Evolutionary conservation across 148 eudicot species (phyloP).

Genomic region (Vaccinium corymbosum): DNA sequence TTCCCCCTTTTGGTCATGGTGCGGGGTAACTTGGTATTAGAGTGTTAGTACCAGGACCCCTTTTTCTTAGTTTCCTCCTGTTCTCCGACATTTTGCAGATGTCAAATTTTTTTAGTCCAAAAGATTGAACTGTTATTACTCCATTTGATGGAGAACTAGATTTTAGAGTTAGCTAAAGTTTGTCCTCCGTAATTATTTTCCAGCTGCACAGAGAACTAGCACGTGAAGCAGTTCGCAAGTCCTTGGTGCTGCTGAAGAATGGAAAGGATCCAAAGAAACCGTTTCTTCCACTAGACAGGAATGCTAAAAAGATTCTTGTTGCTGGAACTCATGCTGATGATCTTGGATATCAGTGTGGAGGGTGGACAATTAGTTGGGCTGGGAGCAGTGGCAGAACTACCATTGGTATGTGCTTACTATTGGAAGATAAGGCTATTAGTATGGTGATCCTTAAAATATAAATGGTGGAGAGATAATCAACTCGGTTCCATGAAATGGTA

Average conservation of each 20-base stretch:
- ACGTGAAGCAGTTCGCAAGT: slow-evolving; percentile 92
- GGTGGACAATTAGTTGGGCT: slow-evolving; percentile 82
- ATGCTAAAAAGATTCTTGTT: slow-evolving; percentile 69
- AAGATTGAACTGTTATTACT: background rate
- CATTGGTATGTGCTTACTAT: slow-evolving; percentile 49
- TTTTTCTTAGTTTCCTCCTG: too few relatives aligned
- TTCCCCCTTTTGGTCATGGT: background rate
- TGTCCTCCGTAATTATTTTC: background rate
- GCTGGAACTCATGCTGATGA: slow-evolving; percentile 94
- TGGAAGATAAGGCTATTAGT: background rate
- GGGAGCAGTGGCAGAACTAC: slow-evolving; percentile 87
- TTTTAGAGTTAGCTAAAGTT: background rate
- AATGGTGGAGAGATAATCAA: background rate
- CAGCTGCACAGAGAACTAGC: slow-evolving; percentile 91
- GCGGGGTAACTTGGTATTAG: background rate
- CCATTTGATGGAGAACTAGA: background rate
- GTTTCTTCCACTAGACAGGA: slow-evolving; percentile 68
- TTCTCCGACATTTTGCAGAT: background rate
- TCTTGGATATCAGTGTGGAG: slow-evolving; percentile 98
- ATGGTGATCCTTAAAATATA: background rate
- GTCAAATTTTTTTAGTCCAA: background rate
- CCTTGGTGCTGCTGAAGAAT: slow-evolving; percentile 83
- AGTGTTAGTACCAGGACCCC: background rate
- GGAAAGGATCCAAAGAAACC: slow-evolving; percentile 68
- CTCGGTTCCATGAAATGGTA: background rate